Percentiles rank a stretch among this genome's conserved stretches.
phyloP scores from a whole-genome alignment of 2,329 filamentous ascomycete genomes.

The Tolypocladium ophioglossoides region DNA sequence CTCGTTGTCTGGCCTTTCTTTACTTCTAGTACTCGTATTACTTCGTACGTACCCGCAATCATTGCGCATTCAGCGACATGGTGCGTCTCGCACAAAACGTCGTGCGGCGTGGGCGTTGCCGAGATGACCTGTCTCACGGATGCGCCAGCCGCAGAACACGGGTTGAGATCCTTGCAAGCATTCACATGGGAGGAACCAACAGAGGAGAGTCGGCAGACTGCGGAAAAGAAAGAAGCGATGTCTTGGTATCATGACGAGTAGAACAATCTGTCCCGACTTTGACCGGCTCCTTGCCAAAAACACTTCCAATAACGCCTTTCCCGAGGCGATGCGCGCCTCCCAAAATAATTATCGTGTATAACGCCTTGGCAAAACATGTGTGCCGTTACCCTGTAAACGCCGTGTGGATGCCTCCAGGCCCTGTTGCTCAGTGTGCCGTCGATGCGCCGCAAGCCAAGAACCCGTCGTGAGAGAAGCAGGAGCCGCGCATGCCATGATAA shows the following conservation, averaged over 20 bases:
- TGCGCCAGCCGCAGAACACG: not conserved
- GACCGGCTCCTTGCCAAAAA: not conserved
- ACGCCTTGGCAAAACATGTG: not conserved
- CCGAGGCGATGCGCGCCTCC: not conserved
- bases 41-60: not conserved
- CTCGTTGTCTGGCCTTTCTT: not conserved
- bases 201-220: not conserved
- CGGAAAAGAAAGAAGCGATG: not conserved
- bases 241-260: not conserved
- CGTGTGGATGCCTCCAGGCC: not conserved
- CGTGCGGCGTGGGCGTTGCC: not conserved
- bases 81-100: not conserved
- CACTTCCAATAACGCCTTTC: not conserved
- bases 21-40: not conserved
- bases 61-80: not conserved
- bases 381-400: not conserved
- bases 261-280: not conserved
- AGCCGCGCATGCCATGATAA: not conserved
- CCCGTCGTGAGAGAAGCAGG: not conserved
- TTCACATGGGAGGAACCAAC: not conserved
- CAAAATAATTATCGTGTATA: not conserved
- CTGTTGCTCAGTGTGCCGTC: not conserved
- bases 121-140: conserved; percentile 1
- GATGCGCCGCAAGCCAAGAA: not conserved
- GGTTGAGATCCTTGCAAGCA: not conserved